Evolutionary conservation across 1,284 basidiomycete genomes (phyloP).

Genomic region (Golubevia pallescens): DNA sequence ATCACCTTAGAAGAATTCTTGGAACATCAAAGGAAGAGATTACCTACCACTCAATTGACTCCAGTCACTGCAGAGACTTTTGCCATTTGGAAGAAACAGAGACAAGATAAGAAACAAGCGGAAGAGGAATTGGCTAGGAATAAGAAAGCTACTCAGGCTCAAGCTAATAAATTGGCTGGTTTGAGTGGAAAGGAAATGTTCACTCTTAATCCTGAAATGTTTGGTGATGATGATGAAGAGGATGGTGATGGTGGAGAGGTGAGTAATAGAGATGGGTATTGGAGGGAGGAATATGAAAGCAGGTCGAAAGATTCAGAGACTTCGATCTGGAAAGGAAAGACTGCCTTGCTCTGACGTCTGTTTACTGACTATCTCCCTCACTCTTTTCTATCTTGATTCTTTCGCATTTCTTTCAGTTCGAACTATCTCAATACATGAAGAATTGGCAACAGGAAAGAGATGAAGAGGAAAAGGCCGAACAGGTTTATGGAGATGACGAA

Average conservation of each 20-base stretch:
- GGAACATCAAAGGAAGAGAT: conserved; percentile 69
- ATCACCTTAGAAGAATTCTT: conserved; percentile 97
- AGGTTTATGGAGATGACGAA: conserved; percentile 16
- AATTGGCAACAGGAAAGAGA: conserved; percentile 51
- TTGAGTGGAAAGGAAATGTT: conserved; percentile 61
- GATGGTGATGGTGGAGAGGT: conserved; percentile 36
- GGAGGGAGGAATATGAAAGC: not conserved
- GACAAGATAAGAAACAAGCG: conserved; percentile 57
- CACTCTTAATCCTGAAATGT: conserved; percentile 54
- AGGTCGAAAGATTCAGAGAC: not conserved
- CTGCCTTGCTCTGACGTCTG: too few species aligned
- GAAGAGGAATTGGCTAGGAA: conserved; percentile 48
- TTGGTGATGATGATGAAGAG: conserved; percentile 43
- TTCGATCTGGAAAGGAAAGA: too few species aligned
- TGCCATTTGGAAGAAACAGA: conserved; percentile 55
- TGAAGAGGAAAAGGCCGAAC: conserved; percentile 11
- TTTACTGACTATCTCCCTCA: not conserved
- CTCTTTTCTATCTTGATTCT: not conserved
- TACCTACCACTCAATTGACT: conserved; percentile 31
- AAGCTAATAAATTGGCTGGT: conserved; percentile 57
- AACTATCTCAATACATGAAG: conserved; percentile 49
- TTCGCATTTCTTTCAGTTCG: conserved; percentile 20
- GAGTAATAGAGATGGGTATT: not conserved
- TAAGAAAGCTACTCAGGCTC: conserved; percentile 60
- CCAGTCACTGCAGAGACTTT: conserved; percentile 59